These are phyloP conservation scores for Coniosporium tulheliwenetii DNA, from an alignment of 2,329 filamentous ascomycete genomes.

Conservation along the genomic window DNA sequence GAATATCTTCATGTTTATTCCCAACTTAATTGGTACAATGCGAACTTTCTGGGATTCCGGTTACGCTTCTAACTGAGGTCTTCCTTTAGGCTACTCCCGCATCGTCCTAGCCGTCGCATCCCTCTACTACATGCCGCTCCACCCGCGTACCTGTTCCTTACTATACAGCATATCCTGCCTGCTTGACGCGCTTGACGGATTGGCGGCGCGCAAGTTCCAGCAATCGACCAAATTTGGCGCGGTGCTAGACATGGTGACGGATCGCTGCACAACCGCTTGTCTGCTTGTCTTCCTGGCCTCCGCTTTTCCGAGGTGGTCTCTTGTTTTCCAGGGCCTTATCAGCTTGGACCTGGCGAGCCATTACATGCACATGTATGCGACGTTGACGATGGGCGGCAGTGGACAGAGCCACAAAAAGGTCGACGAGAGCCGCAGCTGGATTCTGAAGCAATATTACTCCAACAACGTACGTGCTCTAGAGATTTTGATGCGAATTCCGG, in stretches of 20 bases:
- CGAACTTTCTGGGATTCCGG: neutral
- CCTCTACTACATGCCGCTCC: conserved; percentile 97
- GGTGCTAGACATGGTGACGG: conserved; percentile 97
- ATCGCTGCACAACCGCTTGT: conserved; percentile 92
- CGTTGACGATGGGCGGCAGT: conserved; percentile 69
- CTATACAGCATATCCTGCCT: conserved; percentile 90
- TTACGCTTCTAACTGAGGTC: conserved; percentile 1
- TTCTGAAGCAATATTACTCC: conserved; percentile 91
- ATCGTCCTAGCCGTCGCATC: conserved; percentile 60
- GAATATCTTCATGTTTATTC: conserved; percentile 39
- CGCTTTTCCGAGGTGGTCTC: conserved; percentile 85
- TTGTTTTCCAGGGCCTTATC: conserved; percentile 88
- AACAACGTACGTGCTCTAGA: conserved; percentile 56
- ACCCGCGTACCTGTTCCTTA: conserved; percentile 85
- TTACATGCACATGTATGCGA: conserved; percentile 99
- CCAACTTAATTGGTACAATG: conserved; percentile 32
- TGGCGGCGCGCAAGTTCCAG: conserved; percentile 72
- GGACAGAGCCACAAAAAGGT: conserved; percentile 84
- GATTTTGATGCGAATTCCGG: neutral
- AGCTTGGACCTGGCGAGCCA: conserved; percentile 87
- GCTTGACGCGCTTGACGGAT: conserved; percentile 86
- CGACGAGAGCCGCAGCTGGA: conserved; percentile 71
- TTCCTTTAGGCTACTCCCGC: conserved; percentile 28
- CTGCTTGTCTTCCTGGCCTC: conserved; percentile 87
- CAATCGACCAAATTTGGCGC: conserved; percentile 94